phyloP scores from a whole-genome alignment of 805 yeast species.

The Zygosaccharomyces lentus region DNA sequence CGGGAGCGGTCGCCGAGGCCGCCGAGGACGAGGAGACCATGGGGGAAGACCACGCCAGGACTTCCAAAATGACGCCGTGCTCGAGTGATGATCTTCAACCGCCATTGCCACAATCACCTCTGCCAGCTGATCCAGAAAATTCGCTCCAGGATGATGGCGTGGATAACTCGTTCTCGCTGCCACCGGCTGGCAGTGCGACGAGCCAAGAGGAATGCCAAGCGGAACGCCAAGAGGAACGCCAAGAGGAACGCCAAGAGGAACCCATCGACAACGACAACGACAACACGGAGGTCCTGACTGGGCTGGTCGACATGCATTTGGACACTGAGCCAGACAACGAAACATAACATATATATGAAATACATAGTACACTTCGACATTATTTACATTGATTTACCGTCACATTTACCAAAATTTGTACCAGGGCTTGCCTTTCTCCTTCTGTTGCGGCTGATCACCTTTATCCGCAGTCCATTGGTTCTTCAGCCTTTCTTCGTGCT shows the following conservation, averaged over 20 bases:
- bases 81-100: background rate
- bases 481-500: slow-evolving; percentile 23
- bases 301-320: background rate
- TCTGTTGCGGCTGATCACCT: slow-evolving; percentile 13
- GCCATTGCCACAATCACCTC: background rate
- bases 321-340: background rate
- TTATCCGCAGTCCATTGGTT: slow-evolving; percentile 23
- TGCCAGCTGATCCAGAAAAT: background rate
- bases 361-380: background rate
- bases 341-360: background rate
- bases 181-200: slow-evolving; percentile 34
- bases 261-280: slow-evolving; percentile 4
- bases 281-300: background rate
- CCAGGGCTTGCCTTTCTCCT: slow-evolving; percentile 21
- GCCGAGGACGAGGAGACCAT: slow-evolving; percentile 15
- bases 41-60: slow-evolving; percentile 8
- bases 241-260: background rate
- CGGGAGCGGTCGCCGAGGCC: background rate
- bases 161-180: slow-evolving; percentile 52
- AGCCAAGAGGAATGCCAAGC: no score
- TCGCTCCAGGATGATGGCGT: slow-evolving; percentile 1
- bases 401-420: slow-evolving; percentile 32
- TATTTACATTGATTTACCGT: background rate
- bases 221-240: no score
- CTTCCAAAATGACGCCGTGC: background rate